Conservation (phyloP, 345 rosid genomes). For the Camelina laxa region DNA sequence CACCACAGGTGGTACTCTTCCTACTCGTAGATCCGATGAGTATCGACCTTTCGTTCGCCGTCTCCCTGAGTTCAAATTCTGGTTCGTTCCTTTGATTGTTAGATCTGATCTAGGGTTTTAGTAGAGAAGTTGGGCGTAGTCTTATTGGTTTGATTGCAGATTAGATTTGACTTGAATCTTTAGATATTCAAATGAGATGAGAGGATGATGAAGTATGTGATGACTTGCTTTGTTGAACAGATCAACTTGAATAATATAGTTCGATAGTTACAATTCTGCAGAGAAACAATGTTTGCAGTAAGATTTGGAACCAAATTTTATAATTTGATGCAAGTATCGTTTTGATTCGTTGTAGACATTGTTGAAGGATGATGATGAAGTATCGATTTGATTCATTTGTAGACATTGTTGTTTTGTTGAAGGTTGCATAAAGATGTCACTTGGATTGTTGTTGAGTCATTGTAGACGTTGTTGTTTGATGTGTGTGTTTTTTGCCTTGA, state of each 20-base stretch:
- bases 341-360: not conserved
- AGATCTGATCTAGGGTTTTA: slow-evolving; percentile 26
- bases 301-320: not conserved
- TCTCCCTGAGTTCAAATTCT: slow-evolving; percentile 91
- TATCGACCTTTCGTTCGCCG: slow-evolving; percentile 94
- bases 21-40: slow-evolving; percentile 92
- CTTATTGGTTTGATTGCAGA: not conserved
- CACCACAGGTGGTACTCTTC: slow-evolving; percentile 69
- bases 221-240: not conserved
- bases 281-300: not conserved
- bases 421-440: slow-evolving; percentile 1
- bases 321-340: not conserved
- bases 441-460: not conserved
- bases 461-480: not conserved
- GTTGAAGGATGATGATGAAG: not conserved
- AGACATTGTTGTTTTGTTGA: slow-evolving; percentile 12
- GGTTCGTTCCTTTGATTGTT: slow-evolving; percentile 47
- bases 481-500: not conserved
- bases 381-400: not conserved
- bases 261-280: not conserved
- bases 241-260: not conserved
- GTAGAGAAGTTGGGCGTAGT: not conserved
- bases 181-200: not conserved
- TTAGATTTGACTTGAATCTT: not conserved
- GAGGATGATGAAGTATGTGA: slow-evolving; percentile 26